Evolutionary conservation across 768 basidiomycete genomes (phyloP).

Genomic region (Leccinum sublutescens): DNA sequence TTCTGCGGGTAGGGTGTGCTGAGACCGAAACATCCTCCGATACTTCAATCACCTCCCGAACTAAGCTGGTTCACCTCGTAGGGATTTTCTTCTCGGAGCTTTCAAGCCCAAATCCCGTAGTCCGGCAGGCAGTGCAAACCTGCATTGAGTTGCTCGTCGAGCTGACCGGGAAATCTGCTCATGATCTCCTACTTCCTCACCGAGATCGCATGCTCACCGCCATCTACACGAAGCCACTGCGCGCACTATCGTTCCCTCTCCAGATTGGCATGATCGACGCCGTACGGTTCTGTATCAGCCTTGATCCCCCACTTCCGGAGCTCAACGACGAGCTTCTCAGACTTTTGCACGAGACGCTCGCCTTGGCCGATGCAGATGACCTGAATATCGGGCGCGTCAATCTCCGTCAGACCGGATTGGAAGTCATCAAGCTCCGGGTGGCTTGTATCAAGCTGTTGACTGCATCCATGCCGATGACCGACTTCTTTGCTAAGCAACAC

Average conservation of each 20-base stretch:
- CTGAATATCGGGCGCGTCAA: slow-evolving; percentile 71
- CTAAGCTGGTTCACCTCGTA: slow-evolving; percentile 64
- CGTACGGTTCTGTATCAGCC: slow-evolving; percentile 86
- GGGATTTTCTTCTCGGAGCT: slow-evolving; percentile 88
- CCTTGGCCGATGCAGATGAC: slow-evolving; percentile 95
- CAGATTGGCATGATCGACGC: slow-evolving; percentile 99
- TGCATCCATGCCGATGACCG: slow-evolving; percentile 91
- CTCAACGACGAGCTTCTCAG: slow-evolving; percentile 90
- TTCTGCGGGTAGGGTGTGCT: slow-evolving; percentile 60
- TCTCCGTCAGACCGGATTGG: slow-evolving; percentile 73
- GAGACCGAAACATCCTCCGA: slow-evolving; percentile 48
- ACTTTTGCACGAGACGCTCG: slow-evolving; percentile 89
- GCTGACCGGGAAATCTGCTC: slow-evolving; percentile 64
- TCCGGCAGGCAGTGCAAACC: slow-evolving; percentile 79
- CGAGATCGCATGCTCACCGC: slow-evolving; percentile 85
- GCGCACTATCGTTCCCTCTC: slow-evolving; percentile 90
- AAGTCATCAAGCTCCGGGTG: slow-evolving; percentile 87
- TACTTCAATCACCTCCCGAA: slow-evolving; percentile 40
- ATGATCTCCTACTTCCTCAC: slow-evolving; percentile 80
- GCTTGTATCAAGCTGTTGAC: slow-evolving; percentile 92
- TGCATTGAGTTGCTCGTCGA: slow-evolving; percentile 79
- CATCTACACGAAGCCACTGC: slow-evolving; percentile 94
- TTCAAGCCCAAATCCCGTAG: slow-evolving; percentile 79
- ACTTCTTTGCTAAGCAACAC: slow-evolving; percentile 85
- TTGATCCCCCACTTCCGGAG: slow-evolving; percentile 88